Evolutionary conservation across 352 stramenopile species (phyloP).

Genomic region (Globisporangium carolinianum): DNA sequence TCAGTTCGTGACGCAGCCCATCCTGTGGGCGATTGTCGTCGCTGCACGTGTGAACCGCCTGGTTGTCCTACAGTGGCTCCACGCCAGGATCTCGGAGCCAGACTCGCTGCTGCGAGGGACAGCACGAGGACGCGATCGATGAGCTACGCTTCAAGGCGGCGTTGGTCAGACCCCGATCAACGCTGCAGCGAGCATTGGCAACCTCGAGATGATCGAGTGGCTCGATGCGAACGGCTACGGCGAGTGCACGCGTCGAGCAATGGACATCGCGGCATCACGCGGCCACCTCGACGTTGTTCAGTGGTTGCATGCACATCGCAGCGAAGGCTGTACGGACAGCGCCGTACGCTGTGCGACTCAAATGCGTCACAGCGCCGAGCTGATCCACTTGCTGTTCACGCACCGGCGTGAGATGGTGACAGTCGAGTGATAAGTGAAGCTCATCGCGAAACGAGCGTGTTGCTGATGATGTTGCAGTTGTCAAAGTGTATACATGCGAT

Average conservation of each 20-base stretch:
- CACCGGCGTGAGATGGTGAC: background rate
- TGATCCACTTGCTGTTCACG: background rate
- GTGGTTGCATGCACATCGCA: slow-evolving; percentile 10
- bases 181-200: background rate
- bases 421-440: too few species aligned
- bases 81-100: background rate
- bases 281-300: background rate
- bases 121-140: background rate
- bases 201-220: background rate
- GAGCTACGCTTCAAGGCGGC: too few species aligned
- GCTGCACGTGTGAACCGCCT: background rate
- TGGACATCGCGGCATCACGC: background rate
- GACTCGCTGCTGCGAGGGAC: background rate
- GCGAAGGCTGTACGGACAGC: background rate
- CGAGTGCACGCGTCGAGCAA: too few species aligned
- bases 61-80: background rate
- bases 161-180: background rate
- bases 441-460: too few species aligned
- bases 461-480: too few species aligned
- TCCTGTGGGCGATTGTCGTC: background rate
- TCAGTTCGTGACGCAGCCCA: too few species aligned
- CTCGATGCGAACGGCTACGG: background rate
- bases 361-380: background rate
- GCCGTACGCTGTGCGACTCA: background rate
- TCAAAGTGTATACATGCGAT: too few species aligned